Evolutionary conservation across 768 basidiomycete species (phyloP), one percentile per base, ranked within the genome.

Genomic region (Phylloporus sp.): DNA sequence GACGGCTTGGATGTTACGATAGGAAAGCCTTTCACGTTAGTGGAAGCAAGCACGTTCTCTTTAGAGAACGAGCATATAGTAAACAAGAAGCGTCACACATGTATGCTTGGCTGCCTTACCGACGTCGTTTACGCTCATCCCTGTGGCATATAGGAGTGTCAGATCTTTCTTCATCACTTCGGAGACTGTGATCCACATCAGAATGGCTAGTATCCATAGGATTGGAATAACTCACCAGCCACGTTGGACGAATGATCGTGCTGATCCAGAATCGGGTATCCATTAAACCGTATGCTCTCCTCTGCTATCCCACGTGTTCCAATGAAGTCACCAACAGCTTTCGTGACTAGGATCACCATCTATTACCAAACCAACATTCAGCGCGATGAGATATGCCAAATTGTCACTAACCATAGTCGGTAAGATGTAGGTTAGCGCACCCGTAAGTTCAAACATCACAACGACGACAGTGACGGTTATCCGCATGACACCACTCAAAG

Each of bases 401-500:
- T 32, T 39, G 16, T 13, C 22, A 61, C 79, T 59, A 58, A 94
- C 95, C 97, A 99, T 99, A 13, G 93, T 95, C 6, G 97, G 97
- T 24, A 99, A 72, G 59, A 98, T 95, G 65, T 99, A 98, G 18
- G 93, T 97, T 62, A 98, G 69, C 6, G 97, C 95, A 12, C 97
- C 97, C 4, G 97, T 99, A 18, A 99, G 77, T 63, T 98, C 95
- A 67, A 97, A 98, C 94, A 99, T 98, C 70, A 99, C 95, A 31
- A 98, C 97, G 8, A 98, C 97, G 6, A 99, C 94, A 0, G 95
- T 92, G 24, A 98, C 93, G 0, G 97, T 99, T 52, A 98, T 90
- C 59, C 95, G 81, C 81, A 97, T 99, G 47, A 98, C 85, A 29
- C 97, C 95, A 49, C 97, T 94, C 36, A 99, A 73, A 13, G 94